Base-by-base conservation (phyloP, 371 early-diverging fungal genomes). In the Syncephalastrum sp. region DNA sequence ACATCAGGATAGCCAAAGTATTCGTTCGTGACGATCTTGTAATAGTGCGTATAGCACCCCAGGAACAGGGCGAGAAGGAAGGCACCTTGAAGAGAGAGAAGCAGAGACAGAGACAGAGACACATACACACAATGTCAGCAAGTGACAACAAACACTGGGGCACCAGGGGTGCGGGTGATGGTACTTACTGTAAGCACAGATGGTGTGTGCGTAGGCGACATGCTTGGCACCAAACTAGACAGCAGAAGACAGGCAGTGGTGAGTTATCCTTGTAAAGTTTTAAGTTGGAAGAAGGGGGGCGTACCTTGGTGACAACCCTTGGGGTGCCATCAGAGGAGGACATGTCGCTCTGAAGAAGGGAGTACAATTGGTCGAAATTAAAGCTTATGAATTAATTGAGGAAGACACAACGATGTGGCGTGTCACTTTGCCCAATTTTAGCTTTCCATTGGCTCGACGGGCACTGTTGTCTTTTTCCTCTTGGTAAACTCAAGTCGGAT, bases 11-110 rank as follows among this genome's bases (percentile, higher is more conserved):
- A 92, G 3, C 90, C 90, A 63, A 76, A 88, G 61, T 84, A 76
- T 68, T 88, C 86, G 59, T 91, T 92, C 57, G 82, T 79, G 49
- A 92, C 91, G 59, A 92, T 89, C 68, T 90, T 88, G 65, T 83
- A 64, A 64, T 88, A 92, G 60, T 92, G 88, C 4, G 85, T 84
- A 57, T 83, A 82, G 63, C 86, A 89, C 3, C 82, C 87, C 48
- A 86, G 71, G 10, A 77, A 63, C 48, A 91, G 75, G 8, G 92
- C 89, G 41, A 82, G 67, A 24, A 88, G 59, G 67, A 92, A 90
- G n/a, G 90, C 90, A 51, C 82, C 89, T 82, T 21, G 1, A 21
- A 70, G 24, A 17, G 15, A 24, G 13, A 13, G 24, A 27, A 10
- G 0, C 2, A 33, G 2, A 70, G 24, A 17, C 15, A 24, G 13